These are phyloP conservation scores for Talaromyces sp. DNA, from an alignment of 2,329 filamentous ascomycete genomes.

Conservation along the genomic window DNA sequence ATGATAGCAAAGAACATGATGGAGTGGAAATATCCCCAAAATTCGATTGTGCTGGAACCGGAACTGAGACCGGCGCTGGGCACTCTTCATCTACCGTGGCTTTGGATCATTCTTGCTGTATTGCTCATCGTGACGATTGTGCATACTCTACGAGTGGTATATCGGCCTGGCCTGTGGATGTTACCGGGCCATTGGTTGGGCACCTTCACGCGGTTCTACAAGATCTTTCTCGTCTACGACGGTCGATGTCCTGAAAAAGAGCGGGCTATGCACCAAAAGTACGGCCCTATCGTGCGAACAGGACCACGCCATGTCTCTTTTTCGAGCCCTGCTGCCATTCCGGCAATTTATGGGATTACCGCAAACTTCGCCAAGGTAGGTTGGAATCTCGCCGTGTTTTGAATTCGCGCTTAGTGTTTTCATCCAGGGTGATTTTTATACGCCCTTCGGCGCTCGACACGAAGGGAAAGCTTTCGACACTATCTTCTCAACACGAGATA, in stretches of 20 bases:
- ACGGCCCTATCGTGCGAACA: neutral
- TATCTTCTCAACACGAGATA: neutral
- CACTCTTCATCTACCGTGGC: neutral
- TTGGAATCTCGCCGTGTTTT: neutral
- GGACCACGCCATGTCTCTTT: neutral
- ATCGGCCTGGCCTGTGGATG: neutral
- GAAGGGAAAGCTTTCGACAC: neutral
- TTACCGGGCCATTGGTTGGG: neutral
- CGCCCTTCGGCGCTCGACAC: neutral
- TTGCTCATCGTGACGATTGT: neutral
- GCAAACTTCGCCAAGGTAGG: neutral
- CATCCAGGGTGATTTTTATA: neutral
- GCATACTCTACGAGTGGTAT: neutral
- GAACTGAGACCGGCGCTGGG: neutral
- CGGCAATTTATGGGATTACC: neutral
- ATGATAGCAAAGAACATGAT: neutral
- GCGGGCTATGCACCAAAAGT: neutral
- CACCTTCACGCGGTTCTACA: neutral
- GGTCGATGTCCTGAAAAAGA: neutral
- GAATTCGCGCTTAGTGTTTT: neutral
- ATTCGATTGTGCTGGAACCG: neutral
- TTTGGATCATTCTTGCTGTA: neutral
- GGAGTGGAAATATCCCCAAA: neutral
- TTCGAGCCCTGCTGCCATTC: neutral
- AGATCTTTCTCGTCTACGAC: neutral